Percentiles rank a stretch among this genome's conserved stretches.
Conservation (phyloP, 2,329 filamentous ascomycete species). For the Colletotrichum viniferum region DNA sequence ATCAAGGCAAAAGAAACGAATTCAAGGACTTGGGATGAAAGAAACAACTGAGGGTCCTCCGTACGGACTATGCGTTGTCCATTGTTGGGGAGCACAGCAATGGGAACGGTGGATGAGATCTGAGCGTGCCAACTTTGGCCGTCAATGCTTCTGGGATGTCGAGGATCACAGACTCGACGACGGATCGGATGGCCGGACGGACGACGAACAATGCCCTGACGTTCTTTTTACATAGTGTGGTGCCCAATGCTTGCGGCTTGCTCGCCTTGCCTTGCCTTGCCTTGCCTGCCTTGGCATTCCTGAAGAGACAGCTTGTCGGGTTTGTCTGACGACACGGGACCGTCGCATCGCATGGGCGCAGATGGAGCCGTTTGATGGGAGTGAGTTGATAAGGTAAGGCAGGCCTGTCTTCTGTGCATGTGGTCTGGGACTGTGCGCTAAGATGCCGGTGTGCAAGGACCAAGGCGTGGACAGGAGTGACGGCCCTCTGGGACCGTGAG, state of each 20-base stretch:
- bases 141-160: conserved; percentile 18
- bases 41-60: neutral
- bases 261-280: neutral
- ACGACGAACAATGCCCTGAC: neutral
- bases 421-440: neutral
- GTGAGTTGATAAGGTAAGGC: neutral
- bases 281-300: neutral
- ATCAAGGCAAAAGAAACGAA: neutral
- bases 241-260: neutral
- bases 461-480: neutral
- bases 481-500: neutral
- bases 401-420: neutral
- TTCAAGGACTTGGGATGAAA: neutral
- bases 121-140: neutral
- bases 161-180: conserved; percentile 13
- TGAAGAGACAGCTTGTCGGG: neutral
- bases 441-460: neutral
- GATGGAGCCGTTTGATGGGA: neutral
- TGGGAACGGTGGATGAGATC: neutral
- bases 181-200: conserved; percentile 13
- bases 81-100: conserved; percentile 4
- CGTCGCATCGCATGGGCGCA: neutral
- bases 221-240: neutral
- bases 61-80: conserved; percentile 8
- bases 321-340: conserved; percentile 4